phyloP scores from a whole-genome alignment of 345 rosid genomes.

The Heritiera fomes region DNA sequence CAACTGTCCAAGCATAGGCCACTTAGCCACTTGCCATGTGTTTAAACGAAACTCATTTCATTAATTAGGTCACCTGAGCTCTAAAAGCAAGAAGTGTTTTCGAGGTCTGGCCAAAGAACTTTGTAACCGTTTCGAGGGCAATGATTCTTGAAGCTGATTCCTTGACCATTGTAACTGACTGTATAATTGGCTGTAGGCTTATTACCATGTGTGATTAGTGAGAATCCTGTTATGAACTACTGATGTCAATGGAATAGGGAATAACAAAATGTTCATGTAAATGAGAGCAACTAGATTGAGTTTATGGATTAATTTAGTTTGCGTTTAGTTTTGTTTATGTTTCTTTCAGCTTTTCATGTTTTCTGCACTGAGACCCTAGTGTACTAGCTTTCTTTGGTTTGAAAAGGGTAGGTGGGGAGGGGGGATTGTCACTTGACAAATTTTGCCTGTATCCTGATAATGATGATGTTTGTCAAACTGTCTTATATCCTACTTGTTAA shows the following conservation, averaged over 20 bases:
- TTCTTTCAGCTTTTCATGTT: neutral
- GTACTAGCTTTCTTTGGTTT: no score
- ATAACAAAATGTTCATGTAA: neutral
- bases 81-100: no score
- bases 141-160: no score
- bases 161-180: neutral
- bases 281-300: neutral
- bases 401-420: no score
- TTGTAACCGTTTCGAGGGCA: no score
- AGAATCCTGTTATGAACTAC: neutral
- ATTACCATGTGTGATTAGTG: neutral
- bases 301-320: neutral
- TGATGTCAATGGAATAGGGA: no score
- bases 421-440: neutral
- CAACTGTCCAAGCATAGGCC: no score
- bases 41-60: no score
- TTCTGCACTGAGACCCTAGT: no score
- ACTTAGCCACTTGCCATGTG: no score
- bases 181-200: neutral
- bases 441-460: neutral
- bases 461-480: neutral
- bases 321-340: neutral
- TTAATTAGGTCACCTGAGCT: no score
- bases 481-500: neutral
- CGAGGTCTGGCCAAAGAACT: no score